Evolutionary conservation across 106 monocot genomes (phyloP).

Genomic region (Dactylorhiza incarnata): DNA sequence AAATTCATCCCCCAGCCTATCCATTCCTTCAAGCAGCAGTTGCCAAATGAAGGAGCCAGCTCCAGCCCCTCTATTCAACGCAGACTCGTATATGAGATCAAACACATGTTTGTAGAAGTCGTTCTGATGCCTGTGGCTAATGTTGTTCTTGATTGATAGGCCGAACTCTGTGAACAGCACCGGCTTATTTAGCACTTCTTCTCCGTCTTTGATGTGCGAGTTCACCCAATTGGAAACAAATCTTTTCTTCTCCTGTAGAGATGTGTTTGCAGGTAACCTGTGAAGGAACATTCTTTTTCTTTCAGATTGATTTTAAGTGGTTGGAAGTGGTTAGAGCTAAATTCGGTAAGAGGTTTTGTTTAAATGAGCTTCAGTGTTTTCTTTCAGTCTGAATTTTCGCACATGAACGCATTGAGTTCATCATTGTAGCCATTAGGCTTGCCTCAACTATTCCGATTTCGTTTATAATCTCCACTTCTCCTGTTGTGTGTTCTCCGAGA

Average conservation of each 20-base stretch:
- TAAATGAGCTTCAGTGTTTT: too few species aligned
- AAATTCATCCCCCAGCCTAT: slow-evolving; percentile 11
- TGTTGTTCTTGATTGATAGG: slow-evolving; percentile 35
- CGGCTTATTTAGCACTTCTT: slow-evolving; percentile 40
- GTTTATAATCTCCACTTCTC: too few species aligned
- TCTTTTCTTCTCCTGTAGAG: background rate
- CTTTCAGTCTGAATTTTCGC: too few species aligned
- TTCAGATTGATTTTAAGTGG: background rate
- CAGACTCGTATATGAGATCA: slow-evolving; percentile 31
- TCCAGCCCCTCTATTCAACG: slow-evolving; percentile 11
- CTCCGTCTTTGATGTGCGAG: slow-evolving; percentile 65
- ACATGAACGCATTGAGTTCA: too few species aligned
- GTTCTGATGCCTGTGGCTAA: slow-evolving; percentile 33
- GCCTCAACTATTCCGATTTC: too few species aligned
- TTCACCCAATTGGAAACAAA: slow-evolving; percentile 23
- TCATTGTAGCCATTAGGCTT: too few species aligned
- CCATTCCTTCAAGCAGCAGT: slow-evolving; percentile 14
- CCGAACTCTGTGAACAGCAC: slow-evolving; percentile 60
- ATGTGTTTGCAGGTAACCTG: background rate
- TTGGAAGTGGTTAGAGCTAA: too few species aligned
- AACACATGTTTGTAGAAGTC: slow-evolving; percentile 31
- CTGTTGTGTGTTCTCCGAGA: too few species aligned
- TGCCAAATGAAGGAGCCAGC: slow-evolving; percentile 18
- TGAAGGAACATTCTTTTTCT: background rate
- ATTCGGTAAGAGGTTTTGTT: too few species aligned